phyloP scores from a whole-genome alignment of 139 green algal genomes.

The Pleodorina starrii region DNA sequence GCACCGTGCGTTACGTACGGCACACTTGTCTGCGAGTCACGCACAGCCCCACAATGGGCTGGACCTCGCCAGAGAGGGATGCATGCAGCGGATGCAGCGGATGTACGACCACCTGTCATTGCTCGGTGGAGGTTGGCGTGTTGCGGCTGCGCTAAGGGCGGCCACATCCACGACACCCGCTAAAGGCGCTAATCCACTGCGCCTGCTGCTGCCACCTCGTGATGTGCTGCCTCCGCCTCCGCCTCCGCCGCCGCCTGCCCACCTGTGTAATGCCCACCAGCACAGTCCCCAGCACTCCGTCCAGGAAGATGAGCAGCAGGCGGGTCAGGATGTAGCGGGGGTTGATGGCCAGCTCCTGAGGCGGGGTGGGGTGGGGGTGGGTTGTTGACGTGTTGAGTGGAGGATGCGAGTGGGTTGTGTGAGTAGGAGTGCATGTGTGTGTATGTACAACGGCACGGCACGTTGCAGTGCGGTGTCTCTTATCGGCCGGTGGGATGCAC shows the following conservation, averaged over 20 bases:
- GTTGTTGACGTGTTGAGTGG: background rate
- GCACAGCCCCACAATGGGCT: too few relatives aligned
- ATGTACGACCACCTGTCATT: background rate
- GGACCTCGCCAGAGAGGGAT: too few relatives aligned
- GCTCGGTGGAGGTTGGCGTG: too few relatives aligned
- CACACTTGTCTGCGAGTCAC: too few relatives aligned
- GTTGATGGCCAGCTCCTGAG: constrained; percentile 42
- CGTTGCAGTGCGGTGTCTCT: too few relatives aligned
- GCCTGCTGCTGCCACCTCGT: background rate
- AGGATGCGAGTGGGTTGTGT: background rate
- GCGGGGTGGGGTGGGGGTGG: too few relatives aligned
- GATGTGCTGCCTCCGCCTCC: too few relatives aligned
- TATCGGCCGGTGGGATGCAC: background rate
- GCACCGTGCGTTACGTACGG: background rate
- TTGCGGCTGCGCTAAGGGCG: background rate
- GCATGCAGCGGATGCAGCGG: background rate
- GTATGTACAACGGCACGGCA: too few relatives aligned
- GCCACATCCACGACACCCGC: background rate
- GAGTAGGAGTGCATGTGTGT: background rate
- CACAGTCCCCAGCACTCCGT: background rate
- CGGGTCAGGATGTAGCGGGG: constrained; percentile 36
- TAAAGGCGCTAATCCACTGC: background rate
- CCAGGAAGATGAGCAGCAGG: constrained; percentile 27
- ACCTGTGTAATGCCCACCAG: constrained; percentile 18
- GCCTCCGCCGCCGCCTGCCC: too few relatives aligned